These are phyloP conservation scores for Rhizopogon vinicolor DNA, from an alignment of 768 basidiomycete species.

Conservation along the genomic window DNA sequence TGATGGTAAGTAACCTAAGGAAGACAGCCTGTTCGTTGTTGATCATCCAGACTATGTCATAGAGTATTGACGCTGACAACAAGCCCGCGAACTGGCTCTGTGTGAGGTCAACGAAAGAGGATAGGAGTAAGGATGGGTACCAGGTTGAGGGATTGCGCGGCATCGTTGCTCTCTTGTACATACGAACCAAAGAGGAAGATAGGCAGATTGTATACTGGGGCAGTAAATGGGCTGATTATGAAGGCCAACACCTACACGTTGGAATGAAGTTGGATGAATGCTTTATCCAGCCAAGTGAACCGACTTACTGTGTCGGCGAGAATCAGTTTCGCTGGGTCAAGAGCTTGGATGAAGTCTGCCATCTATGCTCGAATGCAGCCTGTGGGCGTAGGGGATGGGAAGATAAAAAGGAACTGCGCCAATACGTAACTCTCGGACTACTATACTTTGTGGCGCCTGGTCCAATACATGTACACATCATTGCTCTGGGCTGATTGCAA, in stretches of 20 bases:
- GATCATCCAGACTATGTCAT: conserved; percentile 70
- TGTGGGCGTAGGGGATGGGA: not conserved
- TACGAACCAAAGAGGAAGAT: conserved; percentile 76
- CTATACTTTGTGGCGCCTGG: no score
- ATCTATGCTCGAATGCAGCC: conserved; percentile 17
- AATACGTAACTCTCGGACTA: no score
- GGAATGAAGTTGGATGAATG: not conserved
- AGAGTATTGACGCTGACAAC: conserved; percentile 54
- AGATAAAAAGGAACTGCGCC: no score
- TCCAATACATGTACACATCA: not conserved
- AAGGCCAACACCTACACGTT: conserved; percentile 56
- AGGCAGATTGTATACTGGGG: conserved; percentile 77
- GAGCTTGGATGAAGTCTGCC: conserved; percentile 64
- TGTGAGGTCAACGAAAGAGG: not conserved
- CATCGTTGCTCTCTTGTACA: conserved; percentile 66
- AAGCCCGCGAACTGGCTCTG: conserved; percentile 58
- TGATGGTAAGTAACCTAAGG: conserved; percentile 47
- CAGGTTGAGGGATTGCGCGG: conserved; percentile 56
- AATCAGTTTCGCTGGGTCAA: conserved; percentile 71
- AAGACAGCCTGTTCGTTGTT: conserved; percentile 52
- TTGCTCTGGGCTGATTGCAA: not conserved
- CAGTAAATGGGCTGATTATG: conserved; percentile 44
- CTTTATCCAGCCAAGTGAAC: not conserved
- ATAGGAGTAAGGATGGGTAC: conserved; percentile 33
- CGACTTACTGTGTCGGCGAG: conserved; percentile 55